Percentiles rank a stretch among this genome's conserved stretches.
These are phyloP conservation scores for Castanea sativa DNA, from an alignment of 306 rosid species.

Conservation along the genomic window DNA sequence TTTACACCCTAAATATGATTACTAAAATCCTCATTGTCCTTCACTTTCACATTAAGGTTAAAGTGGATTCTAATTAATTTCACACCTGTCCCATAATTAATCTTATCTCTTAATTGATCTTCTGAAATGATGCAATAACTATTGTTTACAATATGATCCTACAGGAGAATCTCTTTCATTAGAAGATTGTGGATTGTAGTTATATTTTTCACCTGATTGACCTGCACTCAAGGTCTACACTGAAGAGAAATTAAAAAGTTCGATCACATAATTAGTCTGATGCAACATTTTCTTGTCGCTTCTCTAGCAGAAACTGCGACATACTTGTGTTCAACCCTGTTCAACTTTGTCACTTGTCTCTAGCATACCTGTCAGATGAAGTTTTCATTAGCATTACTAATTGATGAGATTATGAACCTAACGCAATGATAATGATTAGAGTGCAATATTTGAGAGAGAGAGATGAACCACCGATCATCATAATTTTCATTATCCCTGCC, in stretches of 20 bases:
- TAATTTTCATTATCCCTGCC: no score
- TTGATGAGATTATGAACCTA: neutral
- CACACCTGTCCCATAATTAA: neutral
- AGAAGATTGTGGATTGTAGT: neutral
- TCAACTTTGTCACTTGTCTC: no score
- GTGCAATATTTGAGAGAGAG: neutral
- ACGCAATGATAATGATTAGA: neutral
- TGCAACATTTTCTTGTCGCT: neutral
- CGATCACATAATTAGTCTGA: neutral
- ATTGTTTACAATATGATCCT: neutral
- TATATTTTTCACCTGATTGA: neutral
- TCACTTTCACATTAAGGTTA: no score
- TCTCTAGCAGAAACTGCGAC: neutral
- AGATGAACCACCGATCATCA: neutral
- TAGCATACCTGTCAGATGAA: neutral
- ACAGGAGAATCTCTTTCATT: neutral
- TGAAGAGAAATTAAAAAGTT: no score
- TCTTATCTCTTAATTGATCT: neutral
- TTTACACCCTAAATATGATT: no score
- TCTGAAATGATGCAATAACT: neutral
- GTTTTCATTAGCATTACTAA: neutral
- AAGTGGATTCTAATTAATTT: neutral
- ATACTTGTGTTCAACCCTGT: no score
- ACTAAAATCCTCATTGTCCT: no score
- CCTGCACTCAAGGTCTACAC: neutral